phyloP scores from a whole-genome alignment of 2,329 filamentous ascomycete species.

The Apiospora aurea region DNA sequence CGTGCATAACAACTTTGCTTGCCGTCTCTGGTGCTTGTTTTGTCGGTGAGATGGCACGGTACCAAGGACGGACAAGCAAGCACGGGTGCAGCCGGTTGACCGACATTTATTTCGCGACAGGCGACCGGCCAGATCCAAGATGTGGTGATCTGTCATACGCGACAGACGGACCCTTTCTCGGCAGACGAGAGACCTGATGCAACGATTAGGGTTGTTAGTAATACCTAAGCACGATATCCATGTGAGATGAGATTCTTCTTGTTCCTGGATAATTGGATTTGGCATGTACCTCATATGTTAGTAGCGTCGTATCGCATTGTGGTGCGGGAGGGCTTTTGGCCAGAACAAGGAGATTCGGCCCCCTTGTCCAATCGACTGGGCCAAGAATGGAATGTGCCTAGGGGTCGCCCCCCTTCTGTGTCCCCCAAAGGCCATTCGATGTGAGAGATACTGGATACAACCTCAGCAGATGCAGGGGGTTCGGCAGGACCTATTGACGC shows the following conservation, averaged over 20 bases:
- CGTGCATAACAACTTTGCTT: not conserved
- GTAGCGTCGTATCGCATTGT: slow-evolving; percentile 16
- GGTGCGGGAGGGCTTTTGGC: slow-evolving; percentile 5
- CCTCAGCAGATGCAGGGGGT: slow-evolving; percentile 16
- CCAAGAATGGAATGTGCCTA: slow-evolving; percentile 15
- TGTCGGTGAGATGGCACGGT: slow-evolving; percentile 17
- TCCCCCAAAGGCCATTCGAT: slow-evolving; percentile 7
- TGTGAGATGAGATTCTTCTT: slow-evolving; percentile 20
- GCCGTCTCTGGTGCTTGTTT: slow-evolving; percentile 5
- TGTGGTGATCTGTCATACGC: not conserved
- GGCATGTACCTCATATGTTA: slow-evolving; percentile 15
- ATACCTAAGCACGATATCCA: not conserved
- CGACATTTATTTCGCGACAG: not conserved
- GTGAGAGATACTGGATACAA: slow-evolving; percentile 15
- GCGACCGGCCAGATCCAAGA: not conserved
- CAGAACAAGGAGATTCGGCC: slow-evolving; percentile 16
- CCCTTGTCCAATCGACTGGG: slow-evolving; percentile 21
- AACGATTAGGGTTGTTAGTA: slow-evolving; percentile 18
- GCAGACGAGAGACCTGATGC: slow-evolving; percentile 4
- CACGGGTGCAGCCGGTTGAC: slow-evolving; percentile 2
- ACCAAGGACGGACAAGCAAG: not conserved
- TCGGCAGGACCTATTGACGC: slow-evolving; percentile 21
- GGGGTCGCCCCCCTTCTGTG: slow-evolving; percentile 7
- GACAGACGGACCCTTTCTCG: slow-evolving; percentile 13
- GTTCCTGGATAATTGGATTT: slow-evolving; percentile 22